These are phyloP conservation scores for Mrakia gelida DNA, from an alignment of 768 basidiomycete genomes.

Conservation along the genomic window DNA sequence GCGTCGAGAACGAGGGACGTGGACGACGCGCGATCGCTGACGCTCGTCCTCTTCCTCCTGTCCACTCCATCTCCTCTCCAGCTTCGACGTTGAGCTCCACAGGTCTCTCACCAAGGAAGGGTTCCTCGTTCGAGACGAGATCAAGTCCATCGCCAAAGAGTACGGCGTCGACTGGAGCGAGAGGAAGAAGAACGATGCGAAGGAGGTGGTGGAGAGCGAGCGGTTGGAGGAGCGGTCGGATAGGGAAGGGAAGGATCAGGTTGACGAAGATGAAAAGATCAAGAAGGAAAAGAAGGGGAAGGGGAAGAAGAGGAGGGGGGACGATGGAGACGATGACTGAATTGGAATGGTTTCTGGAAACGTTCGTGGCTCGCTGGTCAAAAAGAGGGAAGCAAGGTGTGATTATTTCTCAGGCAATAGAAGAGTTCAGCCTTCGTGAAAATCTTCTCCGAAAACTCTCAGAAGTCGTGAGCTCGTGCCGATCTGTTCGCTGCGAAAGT, in stretches of 20 bases:
- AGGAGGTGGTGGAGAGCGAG: neutral
- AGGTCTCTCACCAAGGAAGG: slow-evolving; percentile 13
- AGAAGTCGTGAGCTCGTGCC: too few species aligned
- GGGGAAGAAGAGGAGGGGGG: slow-evolving; percentile 1
- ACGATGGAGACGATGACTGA: slow-evolving; percentile 9
- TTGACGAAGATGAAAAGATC: neutral
- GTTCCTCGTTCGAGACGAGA: slow-evolving; percentile 2
- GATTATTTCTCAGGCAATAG: neutral
- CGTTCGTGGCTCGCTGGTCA: neutral
- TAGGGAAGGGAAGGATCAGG: neutral
- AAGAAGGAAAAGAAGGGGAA: neutral
- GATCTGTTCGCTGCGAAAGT: too few species aligned
- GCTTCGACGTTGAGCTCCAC: slow-evolving; percentile 24
- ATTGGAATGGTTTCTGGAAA: neutral
- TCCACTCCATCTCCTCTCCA: neutral
- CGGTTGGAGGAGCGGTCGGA: neutral
- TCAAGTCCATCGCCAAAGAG: slow-evolving; percentile 7
- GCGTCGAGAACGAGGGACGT: neutral
- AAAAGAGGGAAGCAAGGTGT: neutral
- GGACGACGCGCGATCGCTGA: neutral
- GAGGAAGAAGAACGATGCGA: neutral
- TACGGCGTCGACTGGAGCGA: slow-evolving; percentile 27
- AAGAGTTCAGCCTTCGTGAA: too few species aligned
- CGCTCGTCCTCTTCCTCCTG: neutral
- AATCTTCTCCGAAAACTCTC: too few species aligned